Conservation (phyloP, 2,329 filamentous ascomycete species). For the Aspergillus spinulosporus region DNA sequence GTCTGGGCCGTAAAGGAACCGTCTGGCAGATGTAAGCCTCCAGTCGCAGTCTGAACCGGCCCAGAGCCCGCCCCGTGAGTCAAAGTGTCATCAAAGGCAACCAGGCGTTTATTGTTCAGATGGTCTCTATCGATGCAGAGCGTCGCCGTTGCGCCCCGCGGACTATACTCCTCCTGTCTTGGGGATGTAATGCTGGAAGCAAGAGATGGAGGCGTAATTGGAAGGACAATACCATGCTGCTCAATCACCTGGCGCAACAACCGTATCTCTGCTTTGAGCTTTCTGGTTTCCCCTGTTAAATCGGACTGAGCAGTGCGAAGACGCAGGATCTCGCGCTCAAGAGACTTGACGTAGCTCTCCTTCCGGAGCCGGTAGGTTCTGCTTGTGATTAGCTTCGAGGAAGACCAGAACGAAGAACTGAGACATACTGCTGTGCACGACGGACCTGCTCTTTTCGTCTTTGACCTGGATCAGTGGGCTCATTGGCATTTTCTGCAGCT, state of each 20-base stretch:
- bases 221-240: neutral
- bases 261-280: neutral
- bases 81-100: neutral
- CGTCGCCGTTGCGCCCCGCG: neutral
- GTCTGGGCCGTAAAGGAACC: no score
- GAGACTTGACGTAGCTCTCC: slow-evolving; percentile 5
- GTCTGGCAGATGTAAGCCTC: neutral
- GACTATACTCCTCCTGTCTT: no score
- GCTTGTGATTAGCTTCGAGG: neutral
- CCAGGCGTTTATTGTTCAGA: neutral
- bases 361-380: slow-evolving; percentile 7
- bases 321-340: slow-evolving; percentile 1
- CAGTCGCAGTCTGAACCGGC: neutral
- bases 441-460: slow-evolving; percentile 5
- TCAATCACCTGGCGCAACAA: neutral
- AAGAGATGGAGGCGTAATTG: neutral
- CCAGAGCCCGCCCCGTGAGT: neutral
- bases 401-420: no score
- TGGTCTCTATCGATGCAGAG: neutral
- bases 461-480: neutral
- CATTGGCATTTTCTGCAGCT: neutral
- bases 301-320: neutral
- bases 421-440: slow-evolving; percentile 2
- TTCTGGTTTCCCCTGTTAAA: neutral
- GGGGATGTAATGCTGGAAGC: no score